Base-by-base conservation (phyloP, 2,329 filamentous ascomycete genomes). In the Escovopsis weberi region DNA sequence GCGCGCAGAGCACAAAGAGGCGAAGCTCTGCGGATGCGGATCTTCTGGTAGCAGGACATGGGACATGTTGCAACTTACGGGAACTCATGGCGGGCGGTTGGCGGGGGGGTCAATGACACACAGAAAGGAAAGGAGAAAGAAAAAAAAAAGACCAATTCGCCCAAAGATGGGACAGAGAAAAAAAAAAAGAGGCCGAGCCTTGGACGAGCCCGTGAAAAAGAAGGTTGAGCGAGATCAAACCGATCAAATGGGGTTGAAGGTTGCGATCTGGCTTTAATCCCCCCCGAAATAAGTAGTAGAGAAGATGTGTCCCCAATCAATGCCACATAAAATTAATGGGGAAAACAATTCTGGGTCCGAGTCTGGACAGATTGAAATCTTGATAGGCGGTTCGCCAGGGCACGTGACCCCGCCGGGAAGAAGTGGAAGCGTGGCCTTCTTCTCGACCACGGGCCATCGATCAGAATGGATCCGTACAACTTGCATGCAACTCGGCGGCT, bases 71-170 rank as follows among this genome's bases (percentile, higher is more conserved):
- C 35, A 39, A 71, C 69, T 72, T 65, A 72, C 69, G 62, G 58
- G 68, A 71, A 68, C 68, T 72, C 69, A 72, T 72, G 59, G 53
- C 70, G 67, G 67, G 61, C 60, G 58, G 51, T 53, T 47, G 59
- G 53, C 45, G 54, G 45, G 45, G 55, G 58, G 54, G 55, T 56
- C 23, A 23, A 23, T 23, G 23, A 23, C 23, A 23, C 23, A 23
- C 1, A 23, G 23, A 23, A 23, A 23, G 6, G 6, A 23, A 23
- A 23, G 6, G 23, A 23, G 23, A 23, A 23, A 23, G 23, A 23
- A 23, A 23, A 23, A 5, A 6, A 23, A 23, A 23, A 3, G 23
- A 59, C 53, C 57, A 59, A 54, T 56, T 62, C 62, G 64, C 61
- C 59, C 63, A 62, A 58, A 49, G 48, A 46, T 50, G 53, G 53